phyloP scores from a whole-genome alignment of 1,139 yeast species.

The Scheffersomyces illinoinensis region DNA sequence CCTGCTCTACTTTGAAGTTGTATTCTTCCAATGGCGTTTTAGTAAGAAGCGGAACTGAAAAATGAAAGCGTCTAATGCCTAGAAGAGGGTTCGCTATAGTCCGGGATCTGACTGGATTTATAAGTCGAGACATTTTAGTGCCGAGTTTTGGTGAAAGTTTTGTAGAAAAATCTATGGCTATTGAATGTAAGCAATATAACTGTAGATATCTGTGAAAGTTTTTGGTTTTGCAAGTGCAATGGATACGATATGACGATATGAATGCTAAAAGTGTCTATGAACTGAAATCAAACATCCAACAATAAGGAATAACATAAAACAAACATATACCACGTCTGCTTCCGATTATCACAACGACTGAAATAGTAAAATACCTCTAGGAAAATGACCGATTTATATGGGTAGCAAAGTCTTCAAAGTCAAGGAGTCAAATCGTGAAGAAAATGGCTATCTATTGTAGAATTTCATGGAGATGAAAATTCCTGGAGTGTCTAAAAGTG shows the following conservation, averaged over 20 bases:
- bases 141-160: not conserved
- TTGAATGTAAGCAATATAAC: not conserved
- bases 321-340: not conserved
- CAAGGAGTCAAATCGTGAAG: not conserved
- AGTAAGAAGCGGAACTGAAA: not conserved
- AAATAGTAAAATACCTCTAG: not conserved
- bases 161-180: not conserved
- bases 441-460: not conserved
- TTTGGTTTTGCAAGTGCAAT: not conserved
- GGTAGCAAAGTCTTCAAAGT: not conserved
- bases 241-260: not conserved
- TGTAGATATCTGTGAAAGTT: not conserved
- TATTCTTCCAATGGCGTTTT: conserved; percentile 59
- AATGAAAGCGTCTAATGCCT: not conserved
- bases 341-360: not conserved
- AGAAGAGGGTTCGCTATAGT: not conserved
- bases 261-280: not conserved
- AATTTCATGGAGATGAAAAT: not conserved
- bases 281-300: not conserved
- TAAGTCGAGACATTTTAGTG: not conserved
- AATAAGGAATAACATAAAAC: not conserved
- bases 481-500: not conserved
- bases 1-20: conserved; percentile 52
- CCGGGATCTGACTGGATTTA: not conserved
- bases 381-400: not conserved